Percentiles rank a stretch among this genome's conserved stretches.
Evolutionary conservation across 2,329 filamentous ascomycete species (phyloP).

Genomic region (Neonectria faginata): DNA sequence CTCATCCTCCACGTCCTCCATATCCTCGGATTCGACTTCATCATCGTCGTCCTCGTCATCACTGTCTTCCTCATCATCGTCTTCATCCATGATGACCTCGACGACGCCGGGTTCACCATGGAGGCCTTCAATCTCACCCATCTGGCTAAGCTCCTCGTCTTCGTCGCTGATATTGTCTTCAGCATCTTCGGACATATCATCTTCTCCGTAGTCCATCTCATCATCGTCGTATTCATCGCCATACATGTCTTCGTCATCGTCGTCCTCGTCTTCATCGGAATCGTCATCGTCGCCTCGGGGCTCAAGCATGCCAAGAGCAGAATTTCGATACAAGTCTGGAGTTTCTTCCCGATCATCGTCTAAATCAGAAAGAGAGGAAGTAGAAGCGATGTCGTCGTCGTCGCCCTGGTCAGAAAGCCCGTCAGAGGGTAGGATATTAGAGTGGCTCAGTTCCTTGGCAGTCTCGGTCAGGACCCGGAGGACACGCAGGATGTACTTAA

Average conservation of each 20-base stretch:
- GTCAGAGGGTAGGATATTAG: slow-evolving; percentile 76
- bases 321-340: slow-evolving; percentile 96
- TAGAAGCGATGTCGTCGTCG: slow-evolving; percentile 89
- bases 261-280: slow-evolving; percentile 77
- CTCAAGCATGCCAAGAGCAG: slow-evolving; percentile 94
- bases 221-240: slow-evolving; percentile 91
- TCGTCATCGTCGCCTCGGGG: slow-evolving; percentile 84
- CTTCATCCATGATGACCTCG: slow-evolving; percentile 83
- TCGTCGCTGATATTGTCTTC: slow-evolving; percentile 92
- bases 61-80: slow-evolving; percentile 74
- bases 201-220: slow-evolving; percentile 90
- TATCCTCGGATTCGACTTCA: slow-evolving; percentile 57
- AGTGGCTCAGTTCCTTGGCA: slow-evolving; percentile 85
- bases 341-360: slow-evolving; percentile 93
- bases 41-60: slow-evolving; percentile 67
- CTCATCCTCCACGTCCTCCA: slow-evolving; percentile 65
- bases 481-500: slow-evolving; percentile 95
- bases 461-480: slow-evolving; percentile 88
- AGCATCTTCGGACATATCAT: slow-evolving; percentile 84
- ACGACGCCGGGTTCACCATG: slow-evolving; percentile 72
- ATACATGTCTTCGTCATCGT: slow-evolving; percentile 92
- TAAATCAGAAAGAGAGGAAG: slow-evolving; percentile 88
- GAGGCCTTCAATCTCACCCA: slow-evolving; percentile 86
- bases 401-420: slow-evolving; percentile 77
- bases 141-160: slow-evolving; percentile 83